Base-by-base conservation (phyloP, 1,284 basidiomycete species). In the Cryptococcus jaspeensis region DNA sequence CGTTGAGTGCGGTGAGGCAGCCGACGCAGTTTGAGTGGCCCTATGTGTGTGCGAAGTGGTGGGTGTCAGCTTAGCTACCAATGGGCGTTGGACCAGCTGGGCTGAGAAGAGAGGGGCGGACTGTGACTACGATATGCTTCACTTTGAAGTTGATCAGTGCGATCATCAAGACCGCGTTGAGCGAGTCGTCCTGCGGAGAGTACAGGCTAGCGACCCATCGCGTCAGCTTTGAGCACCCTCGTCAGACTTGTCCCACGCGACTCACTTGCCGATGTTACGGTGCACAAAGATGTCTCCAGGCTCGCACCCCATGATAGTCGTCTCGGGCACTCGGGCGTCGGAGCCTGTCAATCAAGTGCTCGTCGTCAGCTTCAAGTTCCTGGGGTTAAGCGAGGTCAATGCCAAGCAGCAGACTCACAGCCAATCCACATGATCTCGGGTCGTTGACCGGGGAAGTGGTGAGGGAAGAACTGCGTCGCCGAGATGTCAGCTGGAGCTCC, bases 11-110 rank as follows among this genome's bases (percentile, higher is more conserved):
- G n/a, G 66, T 67, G 51, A 63, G 63, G 60, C 75, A 77, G 13
- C 75, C 75, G 12, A 77, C 75, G 59, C 75, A 77, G 58, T 74
- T 73, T 11, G 71, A 72, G 56, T 77, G 75, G 25, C 75, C 74
- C 74, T 74, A 56, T 4, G n/a, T 6, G 23, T 25, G 28, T 5
- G 40, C 4, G 18, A n/a, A 16, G 22, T 12, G 20, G 28, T 9
- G 22, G 20, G 28, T 4, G 41, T 15, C 8, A 52, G 50, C 36
- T 51, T 20, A 45, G 12, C 22, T 12, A 45, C 12, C 12, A 11
- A n/a, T 22, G 22, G 12, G 20, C 22, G 22, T 35, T 13, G 13
- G 9, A 48, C 20, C 25, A 40, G 44, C 15, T 41, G 12, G 5
- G 7, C 18, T 40, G 16, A 4, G 35, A n/a, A 25, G 36, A n/a